Evolutionary conservation across 179 eudicot genomes (phyloP), one percentile per base, ranked within the genome.

Genomic region (Silene noctiflora): DNA sequence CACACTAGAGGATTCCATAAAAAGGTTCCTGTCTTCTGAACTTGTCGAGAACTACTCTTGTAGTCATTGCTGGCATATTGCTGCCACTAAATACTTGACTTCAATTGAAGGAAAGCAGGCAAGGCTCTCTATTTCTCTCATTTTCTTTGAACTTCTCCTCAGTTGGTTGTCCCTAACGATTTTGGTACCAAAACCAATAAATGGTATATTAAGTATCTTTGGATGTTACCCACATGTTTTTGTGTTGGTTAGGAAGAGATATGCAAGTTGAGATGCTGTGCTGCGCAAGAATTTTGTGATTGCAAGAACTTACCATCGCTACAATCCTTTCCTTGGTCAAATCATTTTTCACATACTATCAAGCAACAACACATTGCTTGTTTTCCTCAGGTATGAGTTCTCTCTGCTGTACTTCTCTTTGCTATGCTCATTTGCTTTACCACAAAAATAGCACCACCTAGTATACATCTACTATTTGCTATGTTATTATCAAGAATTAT

Each of bases 61-160:
- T 80, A 86, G 85, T 78, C 88, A 78, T 72, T 95, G 99, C 81
- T 91, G 99, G 99, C 99, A 95, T 87, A 72, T 59, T 63, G 88
- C 93, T 82, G 99, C 97, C 13, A 56, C 83, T 21, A 90, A 91
- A 76, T 91, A 80, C 81, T 77, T 88, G 66, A 84, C 97, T 72
- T 21, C 69, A 21, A 61, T 71, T 13, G 78, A 77, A 20, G 87
- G 84, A 73, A 75, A 83, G 74, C 84, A 89, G 94, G 98, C 90
- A 75, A 68, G 25, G 75, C 78, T 1, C 59, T 70, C n/a, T 56
- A 27, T 56, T 64, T 3, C 25, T 25, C 11, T 22, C 60, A 70
- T 24, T 46, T 61, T 27, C 59, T 27, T 66, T 66, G 59, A 81
- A 42, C 60, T 74, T 14, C 22, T 39, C 27, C 53, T 73, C 53